Evolutionary conservation across 306 rosid species (phyloP), one percentile per base, ranked within the genome.

Genomic region (Lablab purpureus): DNA sequence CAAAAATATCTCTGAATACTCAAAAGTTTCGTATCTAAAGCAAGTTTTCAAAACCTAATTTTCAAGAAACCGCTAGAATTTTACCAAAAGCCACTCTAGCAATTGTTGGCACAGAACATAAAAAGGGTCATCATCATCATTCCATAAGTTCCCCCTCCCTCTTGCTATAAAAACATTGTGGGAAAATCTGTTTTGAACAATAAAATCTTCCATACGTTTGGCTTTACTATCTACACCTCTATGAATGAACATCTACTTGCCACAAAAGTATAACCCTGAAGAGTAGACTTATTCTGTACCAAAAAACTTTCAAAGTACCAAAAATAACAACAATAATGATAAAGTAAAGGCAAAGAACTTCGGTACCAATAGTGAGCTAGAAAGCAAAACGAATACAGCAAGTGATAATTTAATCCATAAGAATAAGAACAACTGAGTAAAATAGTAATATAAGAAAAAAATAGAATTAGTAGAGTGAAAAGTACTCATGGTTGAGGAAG

Each of bases 361-460:
- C 40, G 7, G 5, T 5, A 28, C 25, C 46, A 19, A 51, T 22
- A 25, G 37, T 19, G 49, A 49, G n/a, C 45, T 15, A 4, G 11
- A 40, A 75, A 75, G 5, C 19, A 32, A 63, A 63, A 49, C 1
- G 4, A 52, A 41, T 6, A 22, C 45, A 64, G n/a, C 6, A 50
- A 52, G 46, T 59, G 50, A 81, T 49, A 49, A 76, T 34, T 21
- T 36, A 45, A 56, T 67, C 49, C 54, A 49, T 2, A 74, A 81
- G 36, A 65, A 58, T 56, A 10, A 13, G 13, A 67, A 69, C 25
- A 11, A 18, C 60, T 3, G 14, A 36, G 10, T 1, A 62, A 70
- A 52, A 25, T 34, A 74, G 0, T 7, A 11, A 34, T 0, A 64
- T 10, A 34, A 27, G 7, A 8, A 17, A 19, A 41, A 45, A 21